Evolutionary conservation across 2,329 filamentous ascomycete genomes (phyloP), one percentile per base, ranked within the genome.

Genomic region (Monosporascus sp.): DNA sequence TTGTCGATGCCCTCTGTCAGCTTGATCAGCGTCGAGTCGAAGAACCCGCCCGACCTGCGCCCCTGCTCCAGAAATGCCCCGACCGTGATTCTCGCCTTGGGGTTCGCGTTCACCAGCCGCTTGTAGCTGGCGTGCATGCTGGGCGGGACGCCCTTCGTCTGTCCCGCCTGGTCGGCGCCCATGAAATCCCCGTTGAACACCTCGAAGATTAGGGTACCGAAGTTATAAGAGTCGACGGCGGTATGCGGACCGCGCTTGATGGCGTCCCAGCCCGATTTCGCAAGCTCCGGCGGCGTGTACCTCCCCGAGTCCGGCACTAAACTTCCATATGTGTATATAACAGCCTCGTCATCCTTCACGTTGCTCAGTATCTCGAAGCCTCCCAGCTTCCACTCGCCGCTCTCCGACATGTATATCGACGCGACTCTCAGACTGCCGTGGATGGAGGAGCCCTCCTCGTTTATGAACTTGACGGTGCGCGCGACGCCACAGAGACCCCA

Each of bases 321-420:
- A 63, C 89, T 91, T 55, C 92, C 93, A 66, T 92, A 95, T 49
- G 83, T 94, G 85, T 94, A 97, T 65, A 99, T 92, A 48, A 96
- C 79, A 9, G 92, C 90, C 62, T 97, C 90, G 57, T 97, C 92
- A 53, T 97, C 94, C 65, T 97, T 97, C 74, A 97, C 86, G 38
- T 88, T 97, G 72, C 92, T 97, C 54, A 97, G 72, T 5, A 96
- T 82, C 61, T 99, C 94, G 62, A 99, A 96, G 1, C 94, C 94
- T 20, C 88, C 92, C 2, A 99, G 76, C 67, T 95, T 97, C 94
- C 94, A 99, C 73, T 99, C 94, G 54, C 94, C 94, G 66, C 94
- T 97, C 67, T 97, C 93, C 56, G 90, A 91, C 4, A 90, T 94
- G 71, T 92, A 99, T 59, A 99, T 80, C 0, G 93, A 96, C 1